Percentiles rank a stretch among this genome's conserved stretches.
Conservation (phyloP, 208 protist genomes). For the Trichomonas gallinae region DNA sequence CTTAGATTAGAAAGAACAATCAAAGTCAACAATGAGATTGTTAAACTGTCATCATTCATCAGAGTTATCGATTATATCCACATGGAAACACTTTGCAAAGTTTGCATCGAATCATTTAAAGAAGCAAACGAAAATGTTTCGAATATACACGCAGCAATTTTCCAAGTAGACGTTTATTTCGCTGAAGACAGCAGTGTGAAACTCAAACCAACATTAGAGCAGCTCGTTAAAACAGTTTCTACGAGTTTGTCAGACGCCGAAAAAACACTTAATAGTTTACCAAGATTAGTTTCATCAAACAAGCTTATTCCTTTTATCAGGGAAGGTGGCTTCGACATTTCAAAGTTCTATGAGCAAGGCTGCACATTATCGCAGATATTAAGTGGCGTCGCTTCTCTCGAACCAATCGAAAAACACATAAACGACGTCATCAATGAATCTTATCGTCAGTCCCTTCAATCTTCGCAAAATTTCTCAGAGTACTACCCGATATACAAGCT, state of each 20-base stretch:
- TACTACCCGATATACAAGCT: not conserved
- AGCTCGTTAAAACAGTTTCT: not conserved
- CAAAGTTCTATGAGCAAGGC: not conserved
- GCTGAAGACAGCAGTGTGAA: not conserved
- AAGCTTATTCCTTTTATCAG: not conserved
- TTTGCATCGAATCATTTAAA: not conserved
- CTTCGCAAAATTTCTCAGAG: not conserved
- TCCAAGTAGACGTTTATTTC: slow-evolving; percentile 17
- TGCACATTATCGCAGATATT: not conserved
- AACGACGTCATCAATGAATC: not conserved
- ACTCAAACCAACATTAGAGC: not conserved
- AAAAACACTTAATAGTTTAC: not conserved
- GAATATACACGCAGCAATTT: not conserved
- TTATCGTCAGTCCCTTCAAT: not conserved
- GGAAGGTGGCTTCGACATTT: not conserved
- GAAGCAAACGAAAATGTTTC: not conserved
- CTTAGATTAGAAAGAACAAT: not conserved
- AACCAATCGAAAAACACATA: not conserved
- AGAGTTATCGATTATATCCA: not conserved
- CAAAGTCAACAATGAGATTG: not conserved
- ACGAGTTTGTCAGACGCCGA: not conserved
- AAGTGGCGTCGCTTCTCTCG: not conserved
- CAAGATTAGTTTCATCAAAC: not conserved
- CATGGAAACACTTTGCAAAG: not conserved
- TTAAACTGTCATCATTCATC: not conserved